Base-by-base conservation (phyloP, 1,284 basidiomycete species). In the Salmacisia buchloeana region DNA sequence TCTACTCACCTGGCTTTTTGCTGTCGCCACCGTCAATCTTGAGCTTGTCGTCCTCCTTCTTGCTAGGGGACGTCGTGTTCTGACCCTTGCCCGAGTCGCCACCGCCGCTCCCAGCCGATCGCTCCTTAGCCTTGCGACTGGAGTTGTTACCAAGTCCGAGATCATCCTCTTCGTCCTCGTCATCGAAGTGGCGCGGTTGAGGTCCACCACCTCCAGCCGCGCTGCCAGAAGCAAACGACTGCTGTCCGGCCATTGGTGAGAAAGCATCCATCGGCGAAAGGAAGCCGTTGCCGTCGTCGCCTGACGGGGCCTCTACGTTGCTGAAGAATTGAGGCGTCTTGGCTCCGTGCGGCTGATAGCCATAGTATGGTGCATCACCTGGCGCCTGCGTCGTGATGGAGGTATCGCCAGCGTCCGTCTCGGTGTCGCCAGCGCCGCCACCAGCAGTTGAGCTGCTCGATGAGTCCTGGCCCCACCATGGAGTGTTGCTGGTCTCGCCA, bases 101-200 rank as follows among this genome's bases (percentile, higher is more conserved):
- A 23, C 23, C 62, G 13, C 25, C 18, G n/a, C 23, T 54, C 4
- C 36, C 46, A 31, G 45, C 27, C 7, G 38, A 43, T 7, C 38
- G 31, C 13, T 64, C 27, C 57, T 59, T 39, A 21, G 36, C 33
- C 35, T 33, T 18, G 12, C 29, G 12, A 13, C 13, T 31, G 6
- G 49, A 27, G 10, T n/a, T 82, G 76, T 97, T 98, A 12, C 94
- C 91, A 64, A 98, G 85, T 2, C 96, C 94, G 39, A 97, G 85
- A 72, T 97, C 92, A 59, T 94, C 92, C 3, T 88, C 87, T 21
- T 90, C 90, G 3, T 89, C 87, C 3, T 86, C 86, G 33, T 85
- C 81, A 27, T 79, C 80, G 38, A 13, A 43, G 10, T 25, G 34
- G 56, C 25, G 13, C 6, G 27, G 27, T 5, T 27, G 10, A 36